Percentiles rank a stretch among this genome's conserved stretches.
Evolutionary conservation across 2,329 filamentous ascomycete genomes (phyloP).

Genomic region (Hansfordia pulvinata): DNA sequence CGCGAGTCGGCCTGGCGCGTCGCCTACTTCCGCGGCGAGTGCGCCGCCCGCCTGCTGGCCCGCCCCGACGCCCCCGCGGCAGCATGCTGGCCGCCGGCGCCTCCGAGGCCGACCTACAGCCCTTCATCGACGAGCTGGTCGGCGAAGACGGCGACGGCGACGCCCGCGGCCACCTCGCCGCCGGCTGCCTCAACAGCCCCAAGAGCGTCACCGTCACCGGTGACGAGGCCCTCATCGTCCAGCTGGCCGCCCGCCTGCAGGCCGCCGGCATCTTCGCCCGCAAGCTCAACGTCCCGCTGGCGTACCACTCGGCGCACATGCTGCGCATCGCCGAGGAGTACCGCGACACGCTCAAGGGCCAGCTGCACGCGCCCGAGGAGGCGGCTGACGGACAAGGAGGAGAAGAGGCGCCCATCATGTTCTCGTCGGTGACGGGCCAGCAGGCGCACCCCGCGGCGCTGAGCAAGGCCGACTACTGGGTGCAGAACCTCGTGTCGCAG

Average conservation of each 20-base stretch:
- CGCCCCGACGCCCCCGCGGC: not conserved
- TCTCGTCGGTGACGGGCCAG: not conserved
- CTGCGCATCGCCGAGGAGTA: not conserved
- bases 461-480: too few species aligned
- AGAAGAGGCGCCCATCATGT: too few species aligned
- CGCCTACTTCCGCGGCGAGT: not conserved
- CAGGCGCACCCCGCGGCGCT: not conserved
- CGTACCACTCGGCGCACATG: conserved; percentile 1
- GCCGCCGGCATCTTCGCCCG: not conserved
- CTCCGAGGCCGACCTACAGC: not conserved
- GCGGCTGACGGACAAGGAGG: too few species aligned
- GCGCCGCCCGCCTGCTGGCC: not conserved
- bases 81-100: not conserved
- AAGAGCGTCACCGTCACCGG: not conserved
- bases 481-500: conserved; percentile 1
- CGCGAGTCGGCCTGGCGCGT: not conserved
- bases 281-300: not conserved
- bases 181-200: not conserved
- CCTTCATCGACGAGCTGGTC: not conserved
- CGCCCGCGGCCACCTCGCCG: not conserved
- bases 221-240: not conserved
- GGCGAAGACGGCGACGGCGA: too few species aligned
- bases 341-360: too few species aligned
- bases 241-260: not conserved
- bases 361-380: too few species aligned